Evolutionary conservation across 2,329 filamentous ascomycete species (phyloP).

Genomic region (Scedosporium apiospermum): DNA sequence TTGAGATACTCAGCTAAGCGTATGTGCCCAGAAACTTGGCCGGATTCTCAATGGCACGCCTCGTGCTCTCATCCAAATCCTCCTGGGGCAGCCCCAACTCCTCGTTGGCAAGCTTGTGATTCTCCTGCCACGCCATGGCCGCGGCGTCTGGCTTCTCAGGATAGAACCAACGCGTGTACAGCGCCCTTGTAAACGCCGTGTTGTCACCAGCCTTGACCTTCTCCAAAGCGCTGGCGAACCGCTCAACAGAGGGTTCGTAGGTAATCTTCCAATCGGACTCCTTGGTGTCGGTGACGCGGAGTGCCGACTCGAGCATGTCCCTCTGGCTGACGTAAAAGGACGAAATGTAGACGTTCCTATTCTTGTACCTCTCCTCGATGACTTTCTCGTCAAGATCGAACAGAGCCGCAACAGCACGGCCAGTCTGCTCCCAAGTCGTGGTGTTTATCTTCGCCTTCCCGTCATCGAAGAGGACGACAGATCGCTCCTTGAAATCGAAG

Average conservation of each 20-base stretch:
- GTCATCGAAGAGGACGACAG: slow-evolving; percentile 41
- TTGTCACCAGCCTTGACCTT: slow-evolving; percentile 29
- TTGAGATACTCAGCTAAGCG: too few relatives aligned
- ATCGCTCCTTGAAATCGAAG: slow-evolving; percentile 35
- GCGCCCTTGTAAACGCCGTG: slow-evolving; percentile 31
- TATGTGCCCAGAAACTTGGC: neutral
- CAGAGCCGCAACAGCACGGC: slow-evolving; percentile 40
- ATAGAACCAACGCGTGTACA: slow-evolving; percentile 45
- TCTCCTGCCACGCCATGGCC: slow-evolving; percentile 18
- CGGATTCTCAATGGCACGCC: slow-evolving; percentile 26
- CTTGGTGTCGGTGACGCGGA: slow-evolving; percentile 46
- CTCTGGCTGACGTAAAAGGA: slow-evolving; percentile 49
- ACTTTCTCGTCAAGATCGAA: slow-evolving; percentile 35
- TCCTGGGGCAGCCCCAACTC: slow-evolving; percentile 43
- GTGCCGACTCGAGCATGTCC: slow-evolving; percentile 52
- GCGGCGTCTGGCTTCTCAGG: slow-evolving; percentile 12
- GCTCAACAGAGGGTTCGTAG: slow-evolving; percentile 32
- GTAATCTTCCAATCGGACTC: slow-evolving; percentile 50
- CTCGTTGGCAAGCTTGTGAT: slow-evolving; percentile 33
- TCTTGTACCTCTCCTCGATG: slow-evolving; percentile 27
- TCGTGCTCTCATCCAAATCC: slow-evolving; percentile 43
- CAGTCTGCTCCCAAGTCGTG: slow-evolving; percentile 51
- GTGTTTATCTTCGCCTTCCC: slow-evolving; percentile 46
- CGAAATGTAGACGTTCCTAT: slow-evolving; percentile 38
- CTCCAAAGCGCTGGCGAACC: slow-evolving; percentile 34